Evolutionary conservation across 345 rosid species (phyloP).

Genomic region (Salix udensis): DNA sequence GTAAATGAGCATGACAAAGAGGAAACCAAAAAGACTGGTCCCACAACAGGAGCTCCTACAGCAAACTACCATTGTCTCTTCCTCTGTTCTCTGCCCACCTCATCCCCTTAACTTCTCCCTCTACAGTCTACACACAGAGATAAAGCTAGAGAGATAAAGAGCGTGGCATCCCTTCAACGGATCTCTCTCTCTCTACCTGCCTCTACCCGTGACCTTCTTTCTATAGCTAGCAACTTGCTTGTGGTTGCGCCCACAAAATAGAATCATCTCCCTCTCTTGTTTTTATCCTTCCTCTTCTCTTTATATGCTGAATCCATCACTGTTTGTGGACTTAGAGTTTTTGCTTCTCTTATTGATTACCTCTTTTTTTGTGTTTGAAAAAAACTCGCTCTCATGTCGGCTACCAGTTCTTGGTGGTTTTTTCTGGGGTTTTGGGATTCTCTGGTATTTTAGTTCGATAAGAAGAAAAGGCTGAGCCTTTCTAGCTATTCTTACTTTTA

Average conservation of each 20-base stretch:
- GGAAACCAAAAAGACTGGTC: conserved; percentile 9
- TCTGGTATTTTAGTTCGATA: background rate
- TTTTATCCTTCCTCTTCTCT: background rate
- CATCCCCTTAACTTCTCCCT: conserved; percentile 1
- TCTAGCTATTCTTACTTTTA: background rate
- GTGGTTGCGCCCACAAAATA: background rate
- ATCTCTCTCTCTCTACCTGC: conserved; percentile 6
- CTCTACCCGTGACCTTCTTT: conserved; percentile 17
- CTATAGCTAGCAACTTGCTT: background rate
- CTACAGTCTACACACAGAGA: background rate
- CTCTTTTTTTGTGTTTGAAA: conserved; percentile 19
- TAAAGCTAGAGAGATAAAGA: background rate
- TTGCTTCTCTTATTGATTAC: conserved; percentile 17
- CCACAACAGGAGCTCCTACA: conserved; percentile 24
- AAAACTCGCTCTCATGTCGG: conserved; percentile 1
- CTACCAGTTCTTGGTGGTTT: conserved; percentile 13
- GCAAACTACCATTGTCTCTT: conserved; percentile 47
- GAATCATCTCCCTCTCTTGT: background rate
- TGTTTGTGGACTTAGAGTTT: background rate
- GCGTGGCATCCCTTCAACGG: conserved; percentile 8
- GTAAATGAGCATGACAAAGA: conserved; percentile 16
- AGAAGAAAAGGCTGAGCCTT: background rate
- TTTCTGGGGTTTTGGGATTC: conserved; percentile 24
- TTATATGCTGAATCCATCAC: background rate
- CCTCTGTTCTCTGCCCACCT: conserved; percentile 30